Evolutionary conservation across 768 basidiomycete species (phyloP).

Genomic region (Pisolithus sp.): DNA sequence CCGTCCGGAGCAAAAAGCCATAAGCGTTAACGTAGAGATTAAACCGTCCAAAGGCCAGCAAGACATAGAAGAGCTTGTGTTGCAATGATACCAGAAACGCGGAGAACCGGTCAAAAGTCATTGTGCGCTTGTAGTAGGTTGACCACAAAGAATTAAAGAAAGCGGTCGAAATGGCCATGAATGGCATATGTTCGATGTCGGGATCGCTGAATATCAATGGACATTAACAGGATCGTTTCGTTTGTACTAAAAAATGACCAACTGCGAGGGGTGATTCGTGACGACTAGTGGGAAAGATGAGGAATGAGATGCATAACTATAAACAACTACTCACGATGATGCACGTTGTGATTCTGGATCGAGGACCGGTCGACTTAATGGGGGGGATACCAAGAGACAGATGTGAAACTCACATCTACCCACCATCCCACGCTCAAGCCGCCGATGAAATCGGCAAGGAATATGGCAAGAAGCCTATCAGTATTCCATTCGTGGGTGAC

Average conservation of each 20-base stretch:
- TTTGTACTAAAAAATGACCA: conserved; percentile 22
- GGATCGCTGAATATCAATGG: conserved; percentile 50
- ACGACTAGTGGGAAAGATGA: conserved; percentile 53
- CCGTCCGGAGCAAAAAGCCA: conserved; percentile 58
- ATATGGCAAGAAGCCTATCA: conserved; percentile 74
- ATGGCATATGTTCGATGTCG: conserved; percentile 84
- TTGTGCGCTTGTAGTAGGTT: conserved; percentile 87
- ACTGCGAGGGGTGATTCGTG: conserved; percentile 97
- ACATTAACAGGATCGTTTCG: conserved; percentile 3
- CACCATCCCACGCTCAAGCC: conserved; percentile 97
- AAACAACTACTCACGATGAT: conserved; percentile 67
- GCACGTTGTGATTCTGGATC: conserved; percentile 84
- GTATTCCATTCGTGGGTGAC: conserved; percentile 81
- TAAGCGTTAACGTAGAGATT: conserved; percentile 93
- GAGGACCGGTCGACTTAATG: not conserved
- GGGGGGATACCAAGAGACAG: not conserved
- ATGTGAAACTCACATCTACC: conserved; percentile 71
- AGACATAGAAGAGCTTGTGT: conserved; percentile 87
- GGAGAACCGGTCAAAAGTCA: conserved; percentile 70
- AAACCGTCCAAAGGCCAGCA: conserved; percentile 88
- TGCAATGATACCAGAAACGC: conserved; percentile 66
- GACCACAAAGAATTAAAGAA: conserved; percentile 88
- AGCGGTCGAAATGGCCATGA: conserved; percentile 85
- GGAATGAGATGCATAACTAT: not conserved
- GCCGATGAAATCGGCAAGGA: conserved; percentile 81